Evolutionary conservation across 2,329 filamentous ascomycete genomes (phyloP).

Genomic region (Colletotrichum sp.): DNA sequence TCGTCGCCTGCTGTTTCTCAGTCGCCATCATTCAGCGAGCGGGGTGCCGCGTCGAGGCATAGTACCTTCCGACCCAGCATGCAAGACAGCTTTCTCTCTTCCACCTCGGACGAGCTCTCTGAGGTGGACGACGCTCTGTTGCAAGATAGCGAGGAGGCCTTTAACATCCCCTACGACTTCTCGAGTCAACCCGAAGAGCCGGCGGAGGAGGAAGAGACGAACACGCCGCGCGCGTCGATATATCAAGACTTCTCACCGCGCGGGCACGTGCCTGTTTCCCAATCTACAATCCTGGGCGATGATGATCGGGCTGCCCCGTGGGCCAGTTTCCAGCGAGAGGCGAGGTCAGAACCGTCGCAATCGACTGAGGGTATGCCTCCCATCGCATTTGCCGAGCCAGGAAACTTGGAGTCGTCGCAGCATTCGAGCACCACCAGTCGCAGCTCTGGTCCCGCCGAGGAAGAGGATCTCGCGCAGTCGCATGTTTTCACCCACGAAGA

Average conservation of each 20-base stretch:
- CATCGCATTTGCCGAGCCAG: neutral
- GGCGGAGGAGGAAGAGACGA: constrained; percentile 39
- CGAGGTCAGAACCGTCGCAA: constrained; percentile 41
- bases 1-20: constrained; percentile 60
- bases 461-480: constrained; percentile 66
- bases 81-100: constrained; percentile 29
- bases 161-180: constrained; percentile 62
- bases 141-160: constrained; percentile 61
- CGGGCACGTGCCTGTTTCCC: constrained; percentile 7
- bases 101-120: constrained; percentile 35
- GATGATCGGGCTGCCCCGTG: constrained; percentile 33
- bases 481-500: constrained; percentile 80
- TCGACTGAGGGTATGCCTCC: constrained; percentile 10
- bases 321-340: constrained; percentile 34
- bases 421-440: constrained; percentile 29
- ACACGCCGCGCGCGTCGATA: constrained; percentile 61
- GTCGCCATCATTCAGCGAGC: constrained; percentile 44
- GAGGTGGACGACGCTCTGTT: constrained; percentile 37
- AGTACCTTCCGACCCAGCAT: constrained; percentile 22
- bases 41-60: constrained; percentile 28
- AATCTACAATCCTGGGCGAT: constrained; percentile 23
- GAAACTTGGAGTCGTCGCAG: constrained; percentile 13
- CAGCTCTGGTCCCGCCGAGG: constrained; percentile 29
- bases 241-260: constrained; percentile 38
- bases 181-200: constrained; percentile 39